Conservation (phyloP, 2,329 filamentous ascomycete species). For the Fusarium marasasianum region DNA sequence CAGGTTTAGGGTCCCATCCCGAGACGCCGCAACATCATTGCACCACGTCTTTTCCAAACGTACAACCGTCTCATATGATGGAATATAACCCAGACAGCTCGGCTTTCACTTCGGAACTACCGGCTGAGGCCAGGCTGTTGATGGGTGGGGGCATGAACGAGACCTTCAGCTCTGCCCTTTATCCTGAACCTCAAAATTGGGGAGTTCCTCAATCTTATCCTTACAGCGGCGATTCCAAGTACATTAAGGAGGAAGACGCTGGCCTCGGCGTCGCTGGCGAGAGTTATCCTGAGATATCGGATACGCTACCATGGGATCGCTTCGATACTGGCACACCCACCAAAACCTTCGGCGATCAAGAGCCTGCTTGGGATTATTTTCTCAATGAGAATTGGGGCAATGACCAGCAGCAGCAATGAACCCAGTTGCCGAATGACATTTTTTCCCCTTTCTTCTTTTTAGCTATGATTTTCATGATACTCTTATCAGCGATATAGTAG, state of each 20-base stretch:
- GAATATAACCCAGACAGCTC: conserved; percentile 42
- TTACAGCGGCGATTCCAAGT: conserved; percentile 18
- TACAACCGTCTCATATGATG: conserved; percentile 33
- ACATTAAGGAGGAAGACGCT: conserved; percentile 17
- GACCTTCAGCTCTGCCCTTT: conserved; percentile 10
- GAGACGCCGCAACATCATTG: conserved; percentile 33
- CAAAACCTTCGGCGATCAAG: conserved; percentile 34
- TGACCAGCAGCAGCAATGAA: conserved; percentile 28
- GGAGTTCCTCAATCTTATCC: not conserved
- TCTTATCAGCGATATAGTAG: not conserved
- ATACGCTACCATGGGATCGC: conserved; percentile 13
- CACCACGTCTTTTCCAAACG: conserved; percentile 27
- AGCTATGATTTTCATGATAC: conserved; percentile 30
- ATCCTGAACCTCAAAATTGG: conserved; percentile 19
- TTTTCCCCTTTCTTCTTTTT: not conserved
- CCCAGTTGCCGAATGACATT: not conserved
- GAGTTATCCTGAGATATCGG: conserved; percentile 22
- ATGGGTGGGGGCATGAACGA: conserved; percentile 27
- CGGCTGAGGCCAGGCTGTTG: conserved; percentile 55
- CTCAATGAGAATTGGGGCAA: conserved; percentile 44
- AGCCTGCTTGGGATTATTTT: conserved; percentile 46
- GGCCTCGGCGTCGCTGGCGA: not conserved
- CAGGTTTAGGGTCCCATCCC: conserved; percentile 39
- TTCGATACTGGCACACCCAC: conserved; percentile 3
- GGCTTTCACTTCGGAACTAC: conserved; percentile 54